Conservation (phyloP, 495 filamentous ascomycete genomes). For the Tuber aestivum region DNA sequence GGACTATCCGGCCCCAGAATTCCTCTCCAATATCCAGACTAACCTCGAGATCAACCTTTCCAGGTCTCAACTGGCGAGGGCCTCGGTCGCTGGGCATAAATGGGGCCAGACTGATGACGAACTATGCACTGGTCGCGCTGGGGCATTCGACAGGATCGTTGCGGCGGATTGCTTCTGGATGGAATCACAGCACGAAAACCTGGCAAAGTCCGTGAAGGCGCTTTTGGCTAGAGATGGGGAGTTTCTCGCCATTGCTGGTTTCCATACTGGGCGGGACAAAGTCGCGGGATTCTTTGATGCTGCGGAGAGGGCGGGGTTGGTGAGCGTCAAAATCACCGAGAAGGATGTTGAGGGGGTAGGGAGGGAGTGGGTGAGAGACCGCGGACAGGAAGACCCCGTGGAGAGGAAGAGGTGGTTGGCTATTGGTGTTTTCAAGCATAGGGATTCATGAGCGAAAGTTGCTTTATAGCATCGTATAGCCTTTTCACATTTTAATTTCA, state of each 20-base stretch:
- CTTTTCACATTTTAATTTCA: not conserved
- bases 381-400: constrained; percentile 58
- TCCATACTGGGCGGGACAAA: constrained; percentile 75
- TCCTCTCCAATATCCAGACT: constrained; percentile 55
- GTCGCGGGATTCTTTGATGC: constrained; percentile 66
- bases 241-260: constrained; percentile 66
- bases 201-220: constrained; percentile 61
- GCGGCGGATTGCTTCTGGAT: constrained; percentile 87
- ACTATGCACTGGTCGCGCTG: constrained; percentile 51
- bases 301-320: constrained; percentile 56
- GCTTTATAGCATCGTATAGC: not conserved
- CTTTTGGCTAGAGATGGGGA: constrained; percentile 59
- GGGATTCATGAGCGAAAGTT: constrained; percentile 9
- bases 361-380: constrained; percentile 60
- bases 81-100: constrained; percentile 58
- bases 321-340: constrained; percentile 59
- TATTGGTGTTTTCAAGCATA: constrained; percentile 57
- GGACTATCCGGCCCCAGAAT: constrained; percentile 67
- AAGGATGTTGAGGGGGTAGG: constrained; percentile 62
- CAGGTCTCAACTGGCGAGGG: constrained; percentile 18
- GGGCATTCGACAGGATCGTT: constrained; percentile 61
- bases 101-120: constrained; percentile 62
- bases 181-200: constrained; percentile 65
- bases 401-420: constrained; percentile 72
- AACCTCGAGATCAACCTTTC: constrained; percentile 59